Base-by-base conservation (phyloP, 306 rosid species). In the Corylus avellana region DNA sequence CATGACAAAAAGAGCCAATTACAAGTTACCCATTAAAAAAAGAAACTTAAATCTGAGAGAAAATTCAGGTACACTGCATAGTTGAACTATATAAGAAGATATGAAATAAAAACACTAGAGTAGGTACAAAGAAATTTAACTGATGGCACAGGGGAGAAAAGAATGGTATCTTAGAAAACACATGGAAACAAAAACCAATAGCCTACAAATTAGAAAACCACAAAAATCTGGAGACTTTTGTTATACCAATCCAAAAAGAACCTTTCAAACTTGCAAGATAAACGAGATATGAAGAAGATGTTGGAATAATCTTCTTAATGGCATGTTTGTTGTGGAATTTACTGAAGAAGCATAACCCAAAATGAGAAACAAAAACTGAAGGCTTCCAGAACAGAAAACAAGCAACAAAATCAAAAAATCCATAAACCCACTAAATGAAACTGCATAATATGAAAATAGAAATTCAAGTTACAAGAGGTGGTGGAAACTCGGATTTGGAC, bases 341-440 rank as follows among this genome's bases (percentile, higher is more conserved):
- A 12, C 56, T 37, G 32, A 73, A 50, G 12, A 74, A 66, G 39
- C 47, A 25, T 73, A 78, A 70, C 53, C 75, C 63, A 66, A 75
- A 46, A 64, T 62, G 70, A 82, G 80, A 22, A 79, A 75, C 53
- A 25, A 67, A 4, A n/a, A 25, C 7, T 71, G 70, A 59, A 59
- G 81, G 81, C 70, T 51, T 63, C 54, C 25, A 72, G 29, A 71
- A 64, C 32, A 75, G 49, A 81, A 47, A 61, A 73, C 54, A 74
- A 20, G 57, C 62, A 72, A 29, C 44, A 25, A 42, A 64, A 39
- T 63, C 53, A 27, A 73, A 48, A 79, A 22, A 46, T 9, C 46
- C 22, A 16, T 67, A 84, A 81, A 81, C 84, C 73, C 81, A 69
- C 12, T 56, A 62, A 61, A 61, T 57, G 8, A 77, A 71, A 61